Evolutionary conservation across 1,139 yeast species (phyloP), one percentile per base, ranked within the genome.

Genomic region (Hansenula lynferdii): DNA sequence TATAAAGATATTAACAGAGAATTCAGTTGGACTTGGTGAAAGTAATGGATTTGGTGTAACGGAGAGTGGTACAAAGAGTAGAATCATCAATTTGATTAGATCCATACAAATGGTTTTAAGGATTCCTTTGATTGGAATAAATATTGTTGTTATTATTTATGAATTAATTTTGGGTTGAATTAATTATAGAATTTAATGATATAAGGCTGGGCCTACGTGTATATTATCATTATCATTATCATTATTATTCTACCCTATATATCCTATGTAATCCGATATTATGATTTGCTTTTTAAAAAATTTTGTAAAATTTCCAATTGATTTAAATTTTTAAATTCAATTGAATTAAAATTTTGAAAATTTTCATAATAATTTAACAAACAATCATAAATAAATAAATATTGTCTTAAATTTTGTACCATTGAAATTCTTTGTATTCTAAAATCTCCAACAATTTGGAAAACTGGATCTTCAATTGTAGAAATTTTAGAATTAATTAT

Each of bases 341-440:
- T 23, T 18, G 29, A 31, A 6, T 26, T 21, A 23, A 35, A 37
- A 10, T 29, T 16, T 5, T 31, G 23, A 25, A 38, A 42, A 26
- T 43, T 42, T 24, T 45, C 51, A 39, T 58, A 60, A 39, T 52
- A 62, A 34, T 55, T 53, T 30, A 62, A 40, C 36, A 64, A 40
- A 40, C 73, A 65, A 43, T 85, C 92, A 59, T 85, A 85, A 49
- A 89, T 77, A 53, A 84, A 71, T 33, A 79, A 70, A 56, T 77
- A 85, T 60, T 86, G 96, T 42, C 87, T 70, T 45, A 85, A 64
- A 45, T 79, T 84, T 58, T 86, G 95, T 8, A 86, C 96, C 94
- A 86, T 85, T 12, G 90, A 82, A 19, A 85, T 70, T 45, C 96
- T 67, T 57, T 85, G 94, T 44, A 75, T 67, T 48, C 96, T 69